These are phyloP conservation scores for Cantharellus cinnabarinus DNA, from an alignment of 768 basidiomycete genomes.

Conservation along the genomic window DNA sequence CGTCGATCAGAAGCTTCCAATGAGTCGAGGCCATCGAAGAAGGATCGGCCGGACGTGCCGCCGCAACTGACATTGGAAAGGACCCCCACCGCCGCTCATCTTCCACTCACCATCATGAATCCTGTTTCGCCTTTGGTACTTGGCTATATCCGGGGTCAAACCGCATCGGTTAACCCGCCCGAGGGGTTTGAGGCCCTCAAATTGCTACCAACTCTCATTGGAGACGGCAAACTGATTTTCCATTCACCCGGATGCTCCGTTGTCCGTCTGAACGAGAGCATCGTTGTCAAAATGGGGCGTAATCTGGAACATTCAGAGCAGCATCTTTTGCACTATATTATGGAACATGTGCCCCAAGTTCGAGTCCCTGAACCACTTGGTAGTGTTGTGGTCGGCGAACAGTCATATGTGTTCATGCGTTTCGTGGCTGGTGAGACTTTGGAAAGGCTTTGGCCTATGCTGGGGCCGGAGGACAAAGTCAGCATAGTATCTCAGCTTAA, in stretches of 20 bases:
- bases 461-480: constrained; percentile 3
- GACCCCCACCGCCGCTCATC: neutral
- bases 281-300: constrained; percentile 8
- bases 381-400: constrained; percentile 1
- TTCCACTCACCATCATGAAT: neutral
- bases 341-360: neutral
- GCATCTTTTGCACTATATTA: constrained; percentile 5
- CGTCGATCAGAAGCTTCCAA: neutral
- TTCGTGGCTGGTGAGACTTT: constrained; percentile 9
- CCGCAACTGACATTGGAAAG: too few relatives aligned
- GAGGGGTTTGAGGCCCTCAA: neutral
- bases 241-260: constrained; percentile 6
- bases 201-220: neutral
- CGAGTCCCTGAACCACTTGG: neutral
- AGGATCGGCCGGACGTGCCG: neutral
- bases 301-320: constrained; percentile 7
- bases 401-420: constrained; percentile 8
- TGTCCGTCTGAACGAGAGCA: constrained; percentile 3
- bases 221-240: neutral
- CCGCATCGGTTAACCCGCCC: too few relatives aligned
- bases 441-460: constrained; percentile 9
- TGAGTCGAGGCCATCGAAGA: neutral
- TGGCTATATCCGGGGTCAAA: neutral
- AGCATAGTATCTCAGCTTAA: neutral
- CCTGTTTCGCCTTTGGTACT: neutral